Evolutionary conservation across 2,329 filamentous ascomycete species (phyloP), one percentile per base, ranked within the genome.

Genomic region (Colletotrichum cuscutae): DNA sequence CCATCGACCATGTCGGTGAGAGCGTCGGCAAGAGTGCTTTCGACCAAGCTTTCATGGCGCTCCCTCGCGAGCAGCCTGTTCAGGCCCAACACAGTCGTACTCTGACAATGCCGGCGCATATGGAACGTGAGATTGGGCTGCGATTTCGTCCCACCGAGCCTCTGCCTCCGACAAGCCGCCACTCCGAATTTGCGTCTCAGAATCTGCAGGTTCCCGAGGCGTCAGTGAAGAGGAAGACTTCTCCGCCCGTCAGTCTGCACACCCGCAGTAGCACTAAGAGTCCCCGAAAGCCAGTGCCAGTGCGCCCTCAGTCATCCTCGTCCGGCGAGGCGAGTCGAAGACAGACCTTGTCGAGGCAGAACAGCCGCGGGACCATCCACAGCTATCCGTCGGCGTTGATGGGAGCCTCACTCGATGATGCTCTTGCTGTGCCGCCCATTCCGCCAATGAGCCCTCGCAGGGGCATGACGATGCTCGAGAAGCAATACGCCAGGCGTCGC

Each of bases 161-260:
- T n/a, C 54, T 46, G 62, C 32, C 62, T 13, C 32, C 49, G 11
- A 26, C 24, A 12, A 26, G 13, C 53, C 26, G 60, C 5, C 35
- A 32, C 3, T 26, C 32, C n/a, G 30, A 26, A 30, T 11, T 53
- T 35, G 28, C 58, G 13, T 52, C 62, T 9, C 32, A 42, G 24
- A 53, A 30, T 52, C 80, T 79, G 19, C 77, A 79, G 15, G 74
- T 81, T 15, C 76, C 78, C 15, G 76, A 77, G 30, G 76, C 79
- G 28, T 73, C 74, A 30, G 67, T 76, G 24, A 79, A 77, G 53
- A 81, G 78, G 68, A 83, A 77, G 65, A 81, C 82, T 0, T 80
- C 83, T 3, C 83, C 84, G 1, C 84, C 85, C 0, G 80, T 86
- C 32, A 86, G 83, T 75, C 82, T 86, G 79, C 80, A 80, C n/a